Evolutionary conservation across 2,329 filamentous ascomycete species (phyloP), one percentile per base, ranked within the genome.

Genomic region (Lecanoromycetidae sp.): DNA sequence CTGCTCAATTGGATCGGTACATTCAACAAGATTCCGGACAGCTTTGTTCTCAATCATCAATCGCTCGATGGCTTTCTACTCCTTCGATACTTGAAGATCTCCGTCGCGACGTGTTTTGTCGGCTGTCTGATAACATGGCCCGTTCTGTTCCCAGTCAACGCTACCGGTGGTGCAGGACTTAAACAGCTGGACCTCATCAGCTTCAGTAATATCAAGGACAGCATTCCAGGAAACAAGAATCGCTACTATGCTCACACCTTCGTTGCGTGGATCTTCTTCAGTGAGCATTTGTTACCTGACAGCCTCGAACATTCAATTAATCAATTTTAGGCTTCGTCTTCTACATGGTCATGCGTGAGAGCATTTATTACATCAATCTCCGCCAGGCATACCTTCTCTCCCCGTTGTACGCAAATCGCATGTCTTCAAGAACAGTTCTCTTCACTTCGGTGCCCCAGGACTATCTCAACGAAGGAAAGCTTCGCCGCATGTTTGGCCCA

Each of bases 21-120:
- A 1, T 75, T 77, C 57, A 64, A 69, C 44, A 66, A 67, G 35
- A 63, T 79, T 17, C 71, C 75, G 3, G 88, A 96, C 61, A 79
- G 80, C 33, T 87, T 85, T 59, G 78, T 88, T 22, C 76, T 96
- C 19, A 85, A 91, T 58, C 87, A 94, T 67, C 86, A 90, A 61
- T 93, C 87, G 0, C 76, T 98, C 53, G 90, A 98, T 62, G 84
- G 84, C 26, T 96, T 90, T 64, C 79, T 96, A 43, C 87, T 93
- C 62, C 72, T 96, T 23, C 86, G 90, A 29, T 94, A 90, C 59
- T 68, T 96, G 54, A 86, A 87, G 59, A 82, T 91, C 45, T 70
- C 82, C 23, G 77, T 82, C 46, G 73, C 83, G 50, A 82, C 93
- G 55, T 88, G 83, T 65, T 76, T 96, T 37, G 81, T 90, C 8